These are phyloP conservation scores for Irpex sp. DNA, from an alignment of 1,284 basidiomycete species.

Conservation along the genomic window DNA sequence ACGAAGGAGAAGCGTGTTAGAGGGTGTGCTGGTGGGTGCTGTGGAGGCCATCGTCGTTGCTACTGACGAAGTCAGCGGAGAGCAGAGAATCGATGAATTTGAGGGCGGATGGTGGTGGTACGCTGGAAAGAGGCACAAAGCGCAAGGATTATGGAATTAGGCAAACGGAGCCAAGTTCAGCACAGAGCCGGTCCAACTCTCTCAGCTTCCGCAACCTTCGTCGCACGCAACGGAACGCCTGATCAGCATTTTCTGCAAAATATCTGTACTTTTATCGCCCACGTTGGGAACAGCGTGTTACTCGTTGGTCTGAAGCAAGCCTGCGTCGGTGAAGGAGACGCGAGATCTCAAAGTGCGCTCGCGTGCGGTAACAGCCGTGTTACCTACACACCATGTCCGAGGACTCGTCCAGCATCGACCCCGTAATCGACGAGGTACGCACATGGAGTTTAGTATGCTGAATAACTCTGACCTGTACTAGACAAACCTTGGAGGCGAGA, in stretches of 20 bases:
- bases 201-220: not conserved
- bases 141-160: not conserved
- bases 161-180: not conserved
- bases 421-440: slow-evolving; percentile 14
- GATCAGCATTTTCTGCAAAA: not conserved
- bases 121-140: not conserved
- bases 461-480: slow-evolving; percentile 23
- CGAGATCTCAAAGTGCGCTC: too few species aligned
- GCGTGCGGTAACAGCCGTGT: not conserved
- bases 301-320: not conserved
- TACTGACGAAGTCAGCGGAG: slow-evolving; percentile 1
- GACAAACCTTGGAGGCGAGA: slow-evolving; percentile 71
- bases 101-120: slow-evolving; percentile 1
- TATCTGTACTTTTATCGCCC: not conserved
- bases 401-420: slow-evolving; percentile 9
- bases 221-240: not conserved
- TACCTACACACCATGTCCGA: slow-evolving; percentile 10
- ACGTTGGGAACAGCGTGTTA: too few species aligned
- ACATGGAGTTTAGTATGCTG: not conserved
- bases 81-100: slow-evolving; percentile 18
- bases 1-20: slow-evolving; percentile 72
- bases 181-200: not conserved
- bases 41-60: slow-evolving; percentile 20
- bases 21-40: slow-evolving; percentile 29
- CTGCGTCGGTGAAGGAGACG: not conserved